Conservation (phyloP, 495 filamentous ascomycete genomes). For the Penicillium paradoxum region DNA sequence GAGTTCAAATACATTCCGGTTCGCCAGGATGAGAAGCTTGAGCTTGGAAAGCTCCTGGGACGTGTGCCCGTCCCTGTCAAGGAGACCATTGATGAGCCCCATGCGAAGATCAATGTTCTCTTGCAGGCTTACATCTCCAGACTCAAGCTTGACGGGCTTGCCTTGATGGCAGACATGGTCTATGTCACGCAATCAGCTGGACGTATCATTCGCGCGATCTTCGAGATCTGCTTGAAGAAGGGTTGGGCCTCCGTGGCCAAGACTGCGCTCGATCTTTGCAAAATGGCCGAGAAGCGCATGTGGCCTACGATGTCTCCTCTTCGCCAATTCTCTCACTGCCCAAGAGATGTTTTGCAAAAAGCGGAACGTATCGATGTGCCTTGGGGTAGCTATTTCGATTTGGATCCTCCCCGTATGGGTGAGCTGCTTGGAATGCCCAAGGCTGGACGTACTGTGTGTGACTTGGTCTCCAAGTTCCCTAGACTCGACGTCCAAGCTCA, state of each 20-base stretch:
- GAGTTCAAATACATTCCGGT: conserved; percentile 99
- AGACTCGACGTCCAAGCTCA: conserved; percentile 86
- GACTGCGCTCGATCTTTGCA: conserved; percentile 89
- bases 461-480: conserved; percentile 86
- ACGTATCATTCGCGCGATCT: conserved; percentile 90
- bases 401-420: conserved; percentile 95
- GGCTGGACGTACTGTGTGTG: conserved; percentile 78
- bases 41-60: conserved; percentile 84
- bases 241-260: conserved; percentile 94
- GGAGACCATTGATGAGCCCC: conserved; percentile 93
- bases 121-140: conserved; percentile 95
- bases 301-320: conserved; percentile 98
- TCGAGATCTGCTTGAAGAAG: conserved; percentile 93
- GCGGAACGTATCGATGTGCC: conserved; percentile 92
- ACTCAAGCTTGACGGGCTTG: conserved; percentile 87
- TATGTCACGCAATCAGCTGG: conserved; percentile 98
- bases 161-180: conserved; percentile 96
- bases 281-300: conserved; percentile 99
- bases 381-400: conserved; percentile 89
- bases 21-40: conserved; percentile 93
- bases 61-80: conserved; percentile 95
- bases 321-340: conserved; percentile 78
- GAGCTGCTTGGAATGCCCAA: conserved; percentile 91
- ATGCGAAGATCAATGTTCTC: conserved; percentile 98
- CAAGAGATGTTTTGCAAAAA: conserved; percentile 82